A percentile compares a stretch with the other conserved stretches of the same genome.
Conservation (phyloP, 2,329 filamentous ascomycete genomes). For the Colletotrichum sojae region DNA sequence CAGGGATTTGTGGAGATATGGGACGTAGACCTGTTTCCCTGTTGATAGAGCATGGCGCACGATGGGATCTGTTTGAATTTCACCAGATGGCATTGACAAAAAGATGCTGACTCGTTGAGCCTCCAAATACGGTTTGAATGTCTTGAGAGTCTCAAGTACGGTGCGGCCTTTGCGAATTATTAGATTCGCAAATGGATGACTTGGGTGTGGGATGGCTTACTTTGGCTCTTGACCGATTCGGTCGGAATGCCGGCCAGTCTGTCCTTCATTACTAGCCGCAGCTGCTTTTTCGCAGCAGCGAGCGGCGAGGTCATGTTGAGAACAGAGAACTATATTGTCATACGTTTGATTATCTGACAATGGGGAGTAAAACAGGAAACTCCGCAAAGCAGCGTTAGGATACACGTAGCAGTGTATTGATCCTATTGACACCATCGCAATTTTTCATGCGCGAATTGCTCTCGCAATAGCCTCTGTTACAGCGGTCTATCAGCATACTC, state of each 20-base stretch:
- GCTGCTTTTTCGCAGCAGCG: constrained; percentile 80
- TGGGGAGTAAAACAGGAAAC: neutral
- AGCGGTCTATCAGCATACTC: no score
- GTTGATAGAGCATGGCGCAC: constrained; percentile 82
- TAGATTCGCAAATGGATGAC: constrained; percentile 25
- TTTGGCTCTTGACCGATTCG: constrained; percentile 77
- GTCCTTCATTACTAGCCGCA: constrained; percentile 79
- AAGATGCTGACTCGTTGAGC: constrained; percentile 88
- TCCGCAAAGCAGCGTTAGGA: neutral
- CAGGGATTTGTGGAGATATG: constrained; percentile 81
- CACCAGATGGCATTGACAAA: constrained; percentile 90
- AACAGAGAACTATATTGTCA: neutral
- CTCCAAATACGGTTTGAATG: constrained; percentile 80
- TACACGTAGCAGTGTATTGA: no score
- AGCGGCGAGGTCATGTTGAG: constrained; percentile 66
- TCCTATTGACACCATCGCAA: no score
- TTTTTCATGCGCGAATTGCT: no score
- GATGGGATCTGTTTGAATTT: constrained; percentile 87
- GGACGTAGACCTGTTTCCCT: constrained; percentile 92
- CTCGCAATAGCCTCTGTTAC: no score
- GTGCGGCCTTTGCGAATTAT: constrained; percentile 65
- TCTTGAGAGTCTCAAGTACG: constrained; percentile 75
- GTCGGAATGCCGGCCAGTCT: constrained; percentile 72
- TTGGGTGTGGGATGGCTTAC: constrained; percentile 63
- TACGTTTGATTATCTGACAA: neutral